Evolutionary conservation across 768 basidiomycete genomes (phyloP).

Genomic region (Agrocybe chaxingu): DNA sequence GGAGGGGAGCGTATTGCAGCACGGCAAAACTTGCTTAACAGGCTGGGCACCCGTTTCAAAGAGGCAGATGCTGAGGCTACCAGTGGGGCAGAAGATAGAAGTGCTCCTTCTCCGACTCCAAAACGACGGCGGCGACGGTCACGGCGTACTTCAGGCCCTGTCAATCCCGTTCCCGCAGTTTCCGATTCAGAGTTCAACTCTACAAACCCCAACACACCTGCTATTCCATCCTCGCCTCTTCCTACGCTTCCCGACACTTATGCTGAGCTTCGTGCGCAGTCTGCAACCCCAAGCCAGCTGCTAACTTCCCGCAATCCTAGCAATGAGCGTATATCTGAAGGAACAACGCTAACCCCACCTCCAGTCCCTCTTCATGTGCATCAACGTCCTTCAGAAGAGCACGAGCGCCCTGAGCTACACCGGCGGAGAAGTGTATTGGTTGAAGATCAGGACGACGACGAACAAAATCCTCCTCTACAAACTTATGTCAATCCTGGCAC

Average conservation of each 20-base stretch:
- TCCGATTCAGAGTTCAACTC: constrained; percentile 50
- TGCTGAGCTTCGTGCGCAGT: constrained; percentile 38
- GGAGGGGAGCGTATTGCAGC: constrained; percentile 78
- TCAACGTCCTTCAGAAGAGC: constrained; percentile 20
- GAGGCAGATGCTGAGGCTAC: constrained; percentile 63
- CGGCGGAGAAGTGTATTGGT: constrained; percentile 63
- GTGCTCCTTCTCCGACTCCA: constrained; percentile 42
- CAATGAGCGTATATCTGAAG: constrained; percentile 23
- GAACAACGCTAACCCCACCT: constrained; percentile 5
- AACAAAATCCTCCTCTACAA: constrained; percentile 28
- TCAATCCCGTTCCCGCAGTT: constrained; percentile 41
- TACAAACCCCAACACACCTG: constrained; percentile 59
- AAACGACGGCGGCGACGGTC: constrained; percentile 61
- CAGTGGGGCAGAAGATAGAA: constrained; percentile 56
- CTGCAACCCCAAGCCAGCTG: constrained; percentile 40
- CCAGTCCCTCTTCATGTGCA: constrained; percentile 14
- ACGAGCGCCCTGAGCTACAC: constrained; percentile 36
- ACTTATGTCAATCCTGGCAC: constrained; percentile 39
- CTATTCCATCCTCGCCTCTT: constrained; percentile 50
- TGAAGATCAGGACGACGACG: constrained; percentile 68
- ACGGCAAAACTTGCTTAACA: constrained; percentile 62
- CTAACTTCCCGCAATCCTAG: constrained; percentile 29
- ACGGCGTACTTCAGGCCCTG: constrained; percentile 39
- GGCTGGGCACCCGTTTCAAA: constrained; percentile 57
- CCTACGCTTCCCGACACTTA: constrained; percentile 36